Percentiles rank a stretch among this genome's conserved stretches.
Evolutionary conservation across 768 basidiomycete genomes (phyloP).

Genomic region (Pilatotrama ljubarskyi): DNA sequence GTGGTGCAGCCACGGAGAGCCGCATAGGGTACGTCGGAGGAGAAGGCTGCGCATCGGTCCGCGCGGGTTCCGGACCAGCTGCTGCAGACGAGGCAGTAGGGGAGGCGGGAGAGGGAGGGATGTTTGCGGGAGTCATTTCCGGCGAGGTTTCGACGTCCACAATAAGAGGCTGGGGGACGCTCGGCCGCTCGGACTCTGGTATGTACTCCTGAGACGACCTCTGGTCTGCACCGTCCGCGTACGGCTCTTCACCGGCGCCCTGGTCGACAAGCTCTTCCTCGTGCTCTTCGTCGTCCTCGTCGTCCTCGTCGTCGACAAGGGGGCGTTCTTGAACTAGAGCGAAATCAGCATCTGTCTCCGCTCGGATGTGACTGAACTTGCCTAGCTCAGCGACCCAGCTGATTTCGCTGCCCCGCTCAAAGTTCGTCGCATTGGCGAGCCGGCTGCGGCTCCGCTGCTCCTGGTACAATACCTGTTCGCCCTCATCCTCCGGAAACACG

Average conservation of each 20-base stretch:
- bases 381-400: slow-evolving; percentile 81
- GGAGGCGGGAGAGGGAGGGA: slow-evolving; percentile 52
- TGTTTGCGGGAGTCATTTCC: slow-evolving; percentile 44
- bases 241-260: slow-evolving; percentile 2
- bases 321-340: slow-evolving; percentile 60
- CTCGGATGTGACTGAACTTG: slow-evolving; percentile 35
- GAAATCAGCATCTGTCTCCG: slow-evolving; percentile 4
- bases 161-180: slow-evolving; percentile 59
- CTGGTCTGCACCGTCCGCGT: slow-evolving; percentile 35
- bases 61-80: slow-evolving; percentile 37
- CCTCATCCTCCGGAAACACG: slow-evolving; percentile 61
- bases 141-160: slow-evolving; percentile 65
- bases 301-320: slow-evolving; percentile 59
- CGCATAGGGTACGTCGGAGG: slow-evolving; percentile 56
- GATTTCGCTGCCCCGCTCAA: slow-evolving; percentile 47
- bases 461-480: slow-evolving; percentile 55
- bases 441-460: slow-evolving; percentile 27
- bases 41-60: slow-evolving; percentile 47
- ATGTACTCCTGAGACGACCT: slow-evolving; percentile 49
- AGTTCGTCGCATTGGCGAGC: slow-evolving; percentile 22
- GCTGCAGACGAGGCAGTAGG: slow-evolving; percentile 44
- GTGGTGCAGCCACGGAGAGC: slow-evolving; percentile 62
- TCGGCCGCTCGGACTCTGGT: slow-evolving; percentile 42
- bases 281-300: slow-evolving; percentile 36
- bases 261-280: slow-evolving; percentile 7